Evolutionary conservation across 768 basidiomycete genomes (phyloP), one percentile per base, ranked within the genome.

Genomic region (Phlebiopsis gigantea): DNA sequence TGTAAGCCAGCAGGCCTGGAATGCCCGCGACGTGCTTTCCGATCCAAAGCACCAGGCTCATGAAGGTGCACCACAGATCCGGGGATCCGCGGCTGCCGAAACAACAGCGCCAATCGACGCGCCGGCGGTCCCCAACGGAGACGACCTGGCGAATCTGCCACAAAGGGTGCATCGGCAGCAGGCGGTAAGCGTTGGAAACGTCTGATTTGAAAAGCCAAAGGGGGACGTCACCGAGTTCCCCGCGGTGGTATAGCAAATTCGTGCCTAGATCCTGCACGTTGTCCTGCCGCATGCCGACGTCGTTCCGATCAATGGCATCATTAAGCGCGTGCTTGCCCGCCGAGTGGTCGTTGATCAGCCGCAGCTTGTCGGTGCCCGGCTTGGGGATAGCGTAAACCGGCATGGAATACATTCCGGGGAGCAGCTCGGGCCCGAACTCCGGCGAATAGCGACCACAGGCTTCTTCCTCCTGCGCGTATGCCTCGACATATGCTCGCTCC

Each of bases 381-480:
- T 76, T 76, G 0, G 75, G 77, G 0, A 80, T 71, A 0, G 69
- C 70, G 34, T 71, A 61, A 0, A 78, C 61, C 0, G 75, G 79
- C 46, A 70, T 68, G 25, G 61, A 64, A 43, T 73, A 70, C 78
- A 81, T 80, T 0, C 77, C 77, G 0, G 73, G 77, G 0, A 76
- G 62, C 0, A 77, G 67, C 2, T 72, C 58, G 3, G 52, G 25
- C 1, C 69, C 68, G 61, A 79, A 77, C 1, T 69, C 25, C 0
- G 8, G 34, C 0, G 68, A 69, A 44, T 55, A 70, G 4, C 66
- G 61, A 2, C 60, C 56, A 0, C 45, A 21, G 0, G 28, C 22
- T 10, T 63, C 61, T 28, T 68, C 58, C 28, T 71, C 66, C 9
- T 55, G 50, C 14, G 49, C 48, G 34, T 49, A 57, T 5, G 2